These are phyloP conservation scores for Colletotrichum echinochloae DNA, from an alignment of 2,329 filamentous ascomycete genomes.

Conservation along the genomic window DNA sequence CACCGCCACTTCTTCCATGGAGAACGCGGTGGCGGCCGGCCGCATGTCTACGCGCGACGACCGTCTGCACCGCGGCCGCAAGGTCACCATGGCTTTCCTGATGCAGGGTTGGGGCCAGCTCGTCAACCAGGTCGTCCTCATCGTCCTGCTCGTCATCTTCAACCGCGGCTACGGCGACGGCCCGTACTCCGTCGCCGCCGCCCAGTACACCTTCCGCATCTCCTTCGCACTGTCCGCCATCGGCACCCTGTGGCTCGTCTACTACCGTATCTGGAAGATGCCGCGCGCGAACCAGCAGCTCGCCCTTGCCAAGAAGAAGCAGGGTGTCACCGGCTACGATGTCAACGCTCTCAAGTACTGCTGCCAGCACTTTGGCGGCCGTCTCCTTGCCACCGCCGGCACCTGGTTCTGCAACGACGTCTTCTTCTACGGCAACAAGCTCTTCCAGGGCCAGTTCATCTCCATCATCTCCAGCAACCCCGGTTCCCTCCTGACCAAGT, in stretches of 20 bases:
- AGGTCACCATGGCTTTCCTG: constrained; percentile 94
- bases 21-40: constrained; percentile 86
- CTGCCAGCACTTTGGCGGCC: constrained; percentile 85
- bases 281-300: constrained; percentile 87
- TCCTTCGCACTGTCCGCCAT: constrained; percentile 92
- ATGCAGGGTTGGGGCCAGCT: constrained; percentile 99
- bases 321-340: constrained; percentile 87
- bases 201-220: constrained; percentile 91
- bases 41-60: constrained; percentile 92
- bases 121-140: constrained; percentile 90
- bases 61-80: constrained; percentile 93
- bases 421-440: constrained; percentile 99
- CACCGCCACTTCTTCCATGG: constrained; percentile 95
- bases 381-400: constrained; percentile 86
- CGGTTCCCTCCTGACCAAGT: constrained; percentile 82
- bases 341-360: constrained; percentile 83
- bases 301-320: constrained; percentile 83
- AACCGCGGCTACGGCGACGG: constrained; percentile 67
- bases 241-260: constrained; percentile 93
- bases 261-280: constrained; percentile 98
- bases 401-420: constrained; percentile 97
- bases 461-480: constrained; percentile 77
- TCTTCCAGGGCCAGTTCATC: constrained; percentile 95
- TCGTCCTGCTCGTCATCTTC: constrained; percentile 88
- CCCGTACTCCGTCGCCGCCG: constrained; percentile 81